A percentile compares a stretch with the other conserved stretches of the same genome.
These are phyloP conservation scores for Liriodendron chinense DNA, from an alignment of 164 flowering plant species.

Conservation along the genomic window DNA sequence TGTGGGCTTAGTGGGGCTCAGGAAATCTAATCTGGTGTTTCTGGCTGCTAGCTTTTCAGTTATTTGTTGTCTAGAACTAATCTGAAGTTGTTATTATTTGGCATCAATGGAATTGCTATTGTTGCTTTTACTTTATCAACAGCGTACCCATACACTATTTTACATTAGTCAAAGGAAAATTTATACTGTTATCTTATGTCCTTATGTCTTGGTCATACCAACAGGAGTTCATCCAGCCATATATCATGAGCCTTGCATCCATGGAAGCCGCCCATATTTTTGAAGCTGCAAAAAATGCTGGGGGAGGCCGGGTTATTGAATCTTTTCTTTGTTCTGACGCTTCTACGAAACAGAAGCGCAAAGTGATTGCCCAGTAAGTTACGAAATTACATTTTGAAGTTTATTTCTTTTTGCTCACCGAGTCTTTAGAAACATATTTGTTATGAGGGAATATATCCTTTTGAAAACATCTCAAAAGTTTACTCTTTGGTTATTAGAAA, in stretches of 20 bases:
- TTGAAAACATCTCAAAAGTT: too few species aligned
- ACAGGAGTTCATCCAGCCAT: conserved; percentile 70
- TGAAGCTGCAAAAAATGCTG: conserved; percentile 66
- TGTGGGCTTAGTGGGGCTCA: too few species aligned
- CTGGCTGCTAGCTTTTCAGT: too few species aligned
- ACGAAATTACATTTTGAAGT: background rate
- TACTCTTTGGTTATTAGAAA: too few species aligned
- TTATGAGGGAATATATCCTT: background rate
- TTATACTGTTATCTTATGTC: background rate
- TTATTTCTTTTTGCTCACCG: background rate
- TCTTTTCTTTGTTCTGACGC: conserved; percentile 72
- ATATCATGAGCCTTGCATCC: conserved; percentile 53
- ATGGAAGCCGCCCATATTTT: conserved; percentile 60
- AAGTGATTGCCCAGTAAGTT: conserved; percentile 65
- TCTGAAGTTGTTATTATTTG: background rate
- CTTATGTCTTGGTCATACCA: background rate
- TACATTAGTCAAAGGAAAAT: background rate
- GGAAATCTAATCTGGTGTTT: too few species aligned
- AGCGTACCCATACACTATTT: background rate
- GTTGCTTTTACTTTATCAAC: too few species aligned
- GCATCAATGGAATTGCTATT: background rate
- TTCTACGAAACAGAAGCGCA: conserved; percentile 61
- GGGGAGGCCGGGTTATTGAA: conserved; percentile 82
- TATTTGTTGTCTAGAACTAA: background rate
- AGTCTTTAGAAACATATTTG: background rate